These are phyloP conservation scores for Chlorella sp. DNA, from an alignment of 139 green algal species.

Conservation along the genomic window DNA sequence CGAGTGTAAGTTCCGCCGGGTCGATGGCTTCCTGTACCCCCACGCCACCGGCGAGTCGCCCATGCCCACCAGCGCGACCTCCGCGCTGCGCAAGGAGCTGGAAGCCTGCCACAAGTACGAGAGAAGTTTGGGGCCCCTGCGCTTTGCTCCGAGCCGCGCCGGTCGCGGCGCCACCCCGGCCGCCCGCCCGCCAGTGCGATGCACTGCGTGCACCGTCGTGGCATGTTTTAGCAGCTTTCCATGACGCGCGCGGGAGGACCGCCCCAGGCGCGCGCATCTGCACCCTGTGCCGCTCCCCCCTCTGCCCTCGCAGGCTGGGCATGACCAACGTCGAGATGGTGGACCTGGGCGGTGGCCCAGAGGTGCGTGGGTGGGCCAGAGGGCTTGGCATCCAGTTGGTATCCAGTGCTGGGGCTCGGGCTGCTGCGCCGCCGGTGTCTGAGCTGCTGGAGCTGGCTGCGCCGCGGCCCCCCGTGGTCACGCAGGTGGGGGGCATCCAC, in stretches of 20 bases:
- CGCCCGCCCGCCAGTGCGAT: too few relatives aligned
- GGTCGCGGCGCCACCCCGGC: too few relatives aligned
- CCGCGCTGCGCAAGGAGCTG: slow-evolving; percentile 52
- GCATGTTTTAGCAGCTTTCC: too few relatives aligned
- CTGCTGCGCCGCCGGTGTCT: not conserved
- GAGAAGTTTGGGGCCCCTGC: too few relatives aligned
- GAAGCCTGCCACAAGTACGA: slow-evolving; percentile 34
- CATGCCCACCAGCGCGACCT: slow-evolving; percentile 16
- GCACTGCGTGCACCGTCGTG: too few relatives aligned
- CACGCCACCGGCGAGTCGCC: slow-evolving; percentile 33
- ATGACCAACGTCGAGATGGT: slow-evolving; percentile 44
- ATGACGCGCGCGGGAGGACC: too few relatives aligned
- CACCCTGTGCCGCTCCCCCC: too few relatives aligned
- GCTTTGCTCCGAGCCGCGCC: too few relatives aligned
- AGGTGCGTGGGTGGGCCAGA: not conserved
- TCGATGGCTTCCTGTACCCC: slow-evolving; percentile 53
- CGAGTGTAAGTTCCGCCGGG: slow-evolving; percentile 9
- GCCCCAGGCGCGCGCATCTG: too few relatives aligned
- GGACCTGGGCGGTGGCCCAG: slow-evolving; percentile 37
- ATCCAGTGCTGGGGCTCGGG: not conserved
- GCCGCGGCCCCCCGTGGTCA: not conserved
- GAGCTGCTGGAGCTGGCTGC: not conserved
- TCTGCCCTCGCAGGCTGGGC: slow-evolving; percentile 24
- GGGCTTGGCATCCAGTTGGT: not conserved
- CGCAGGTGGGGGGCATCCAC: slow-evolving; percentile 38